phyloP scores from a whole-genome alignment of 306 rosid species.

The Quercus ilex region DNA sequence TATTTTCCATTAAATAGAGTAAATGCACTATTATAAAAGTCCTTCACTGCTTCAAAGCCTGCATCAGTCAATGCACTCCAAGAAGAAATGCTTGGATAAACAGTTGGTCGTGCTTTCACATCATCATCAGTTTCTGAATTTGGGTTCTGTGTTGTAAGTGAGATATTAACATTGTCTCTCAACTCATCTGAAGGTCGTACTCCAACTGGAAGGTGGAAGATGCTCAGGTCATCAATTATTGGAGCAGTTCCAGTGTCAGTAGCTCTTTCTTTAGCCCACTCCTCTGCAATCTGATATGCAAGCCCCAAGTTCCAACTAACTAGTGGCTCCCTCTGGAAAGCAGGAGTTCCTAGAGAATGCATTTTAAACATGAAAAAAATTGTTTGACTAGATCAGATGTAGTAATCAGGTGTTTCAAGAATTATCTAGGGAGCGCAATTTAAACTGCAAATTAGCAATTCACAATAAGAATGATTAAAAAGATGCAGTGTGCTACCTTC shows the following conservation, averaged over 20 bases:
- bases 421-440: neutral
- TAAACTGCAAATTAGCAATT: neutral
- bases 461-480: neutral
- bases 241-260: slow-evolving; percentile 41
- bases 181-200: slow-evolving; percentile 68
- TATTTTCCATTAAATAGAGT: slow-evolving; percentile 56
- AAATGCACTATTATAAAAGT: slow-evolving; percentile 54
- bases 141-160: slow-evolving; percentile 32
- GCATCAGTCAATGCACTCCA: slow-evolving; percentile 52
- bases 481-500: slow-evolving; percentile 44
- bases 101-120: slow-evolving; percentile 25
- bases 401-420: neutral
- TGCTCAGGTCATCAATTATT: slow-evolving; percentile 51
- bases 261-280: slow-evolving; percentile 79
- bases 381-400: neutral
- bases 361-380: slow-evolving; percentile 6
- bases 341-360: slow-evolving; percentile 42
- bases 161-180: slow-evolving; percentile 37
- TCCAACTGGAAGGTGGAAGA: slow-evolving; percentile 88
- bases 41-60: slow-evolving; percentile 61
- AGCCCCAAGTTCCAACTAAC: slow-evolving; percentile 72
- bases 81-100: slow-evolving; percentile 32
- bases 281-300: slow-evolving; percentile 73
- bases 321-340: slow-evolving; percentile 73
- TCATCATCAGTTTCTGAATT: slow-evolving; percentile 41